Base-by-base conservation (phyloP, 2,329 filamentous ascomycete genomes). In the Sporothrix humicola region DNA sequence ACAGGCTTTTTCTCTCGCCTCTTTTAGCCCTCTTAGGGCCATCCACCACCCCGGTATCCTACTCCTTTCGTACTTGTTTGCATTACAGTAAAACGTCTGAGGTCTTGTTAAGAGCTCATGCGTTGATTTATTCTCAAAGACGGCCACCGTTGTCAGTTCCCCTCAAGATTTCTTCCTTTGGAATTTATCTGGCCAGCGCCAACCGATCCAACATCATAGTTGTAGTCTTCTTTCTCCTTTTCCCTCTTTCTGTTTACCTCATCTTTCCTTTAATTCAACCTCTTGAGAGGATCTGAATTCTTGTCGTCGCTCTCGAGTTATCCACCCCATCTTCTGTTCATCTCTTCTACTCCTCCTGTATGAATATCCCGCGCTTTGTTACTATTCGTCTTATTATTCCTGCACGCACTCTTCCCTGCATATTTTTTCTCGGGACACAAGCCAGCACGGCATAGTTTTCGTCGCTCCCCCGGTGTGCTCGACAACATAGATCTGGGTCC, bases 401-500 rank as follows among this genome's bases (percentile, higher is more conserved):
- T 44, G 17, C 59, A 63, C 37, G 31, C 59, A 5, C 37, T 63
- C 31, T 20, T 58, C 56, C 59, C 59, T 65, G 59, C 59, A 46
- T 31, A 54, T 37, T 42, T 61, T 42, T 61, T 61, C 59, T 65
- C n/a, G 59, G 37, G 59, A 65, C 17, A 46, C 37, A 10, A 65
- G 23, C n/a, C 59, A 61, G 20, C 59, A 65, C 37, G 69, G 69
- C 56, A 71, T 63, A 52, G 15, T n/a, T 31, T 52, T 48, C 42
- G 31, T 52, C 56, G 7, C 15, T 48, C 56, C 23, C 69, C 42
- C 42, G 56, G 54, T 61, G 54, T 15, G n/a, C 56, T 54, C 9
- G 26, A 50, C 23, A 54, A 56, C 26, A 10, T 46, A 48, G 9
- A 48, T 10, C 13, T 26, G 20, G 61, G n/a, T 48, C 61, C 42